phyloP scores from a whole-genome alignment of 1,284 basidiomycete genomes.

The Naganishia albida region DNA sequence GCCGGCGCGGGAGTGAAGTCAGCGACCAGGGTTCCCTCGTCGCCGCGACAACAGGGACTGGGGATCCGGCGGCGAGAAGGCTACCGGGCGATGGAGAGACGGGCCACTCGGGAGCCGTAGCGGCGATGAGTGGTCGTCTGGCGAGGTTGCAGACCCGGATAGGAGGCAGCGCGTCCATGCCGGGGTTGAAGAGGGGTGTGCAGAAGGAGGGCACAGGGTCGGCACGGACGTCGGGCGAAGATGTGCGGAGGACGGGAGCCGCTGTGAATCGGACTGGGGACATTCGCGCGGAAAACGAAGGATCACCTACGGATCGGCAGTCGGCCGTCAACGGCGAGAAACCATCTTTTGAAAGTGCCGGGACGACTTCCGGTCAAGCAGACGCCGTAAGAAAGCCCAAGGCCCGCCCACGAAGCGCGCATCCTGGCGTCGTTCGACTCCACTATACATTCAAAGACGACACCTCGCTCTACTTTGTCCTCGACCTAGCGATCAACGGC shows the following conservation, averaged over 20 bases:
- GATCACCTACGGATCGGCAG: too few species aligned
- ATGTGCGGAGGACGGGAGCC: too few species aligned
- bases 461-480: slow-evolving; percentile 81
- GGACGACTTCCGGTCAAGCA: too few species aligned
- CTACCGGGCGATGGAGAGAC: background rate
- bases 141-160: background rate
- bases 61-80: background rate
- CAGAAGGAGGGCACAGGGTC: background rate
- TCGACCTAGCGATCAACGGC: slow-evolving; percentile 86
- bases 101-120: background rate
- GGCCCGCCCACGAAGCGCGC: slow-evolving; percentile 53
- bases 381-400: slow-evolving; percentile 1
- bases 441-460: slow-evolving; percentile 83
- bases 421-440: slow-evolving; percentile 79
- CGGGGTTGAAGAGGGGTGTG: slow-evolving; percentile 1
- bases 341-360: too few species aligned
- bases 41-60: background rate
- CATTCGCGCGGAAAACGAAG: too few species aligned
- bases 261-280: too few species aligned
- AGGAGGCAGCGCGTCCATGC: slow-evolving; percentile 17
- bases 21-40: slow-evolving; percentile 10
- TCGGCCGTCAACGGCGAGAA: too few species aligned
- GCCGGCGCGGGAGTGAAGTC: slow-evolving; percentile 19
- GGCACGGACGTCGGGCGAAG: too few species aligned
- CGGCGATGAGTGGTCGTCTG: background rate